phyloP scores from a whole-genome alignment of 2,329 filamentous ascomycete genomes.

The Botrytis deweyae region DNA sequence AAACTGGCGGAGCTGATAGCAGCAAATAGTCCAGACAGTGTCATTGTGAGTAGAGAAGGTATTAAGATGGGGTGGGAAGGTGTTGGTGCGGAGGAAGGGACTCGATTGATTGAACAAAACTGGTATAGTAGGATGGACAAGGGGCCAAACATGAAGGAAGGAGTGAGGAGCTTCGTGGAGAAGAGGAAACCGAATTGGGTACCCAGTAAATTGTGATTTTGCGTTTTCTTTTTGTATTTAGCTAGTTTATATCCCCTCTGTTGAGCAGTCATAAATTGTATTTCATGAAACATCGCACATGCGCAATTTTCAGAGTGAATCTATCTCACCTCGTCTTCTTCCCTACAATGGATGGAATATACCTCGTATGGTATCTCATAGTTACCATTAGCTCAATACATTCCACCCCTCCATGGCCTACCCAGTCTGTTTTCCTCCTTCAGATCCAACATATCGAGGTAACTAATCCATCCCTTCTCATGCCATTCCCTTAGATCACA shows the following conservation, averaged over 20 bases:
- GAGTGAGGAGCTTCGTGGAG: constrained; percentile 73
- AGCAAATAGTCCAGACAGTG: constrained; percentile 69
- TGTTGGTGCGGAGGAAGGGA: constrained; percentile 60
- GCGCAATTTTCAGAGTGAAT: background rate
- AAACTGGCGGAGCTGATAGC: constrained; percentile 60
- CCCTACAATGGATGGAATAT: background rate
- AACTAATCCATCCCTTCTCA: constrained; percentile 40
- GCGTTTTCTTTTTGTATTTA: constrained; percentile 4
- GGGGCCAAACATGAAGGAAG: constrained; percentile 73
- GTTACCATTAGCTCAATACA: constrained; percentile 29
- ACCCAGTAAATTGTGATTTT: constrained; percentile 56
- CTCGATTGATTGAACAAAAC: constrained; percentile 54
- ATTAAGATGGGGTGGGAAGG: constrained; percentile 72
- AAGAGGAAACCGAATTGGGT: constrained; percentile 69
- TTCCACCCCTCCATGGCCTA: constrained; percentile 33
- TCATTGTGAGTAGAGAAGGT: constrained; percentile 72
- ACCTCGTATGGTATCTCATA: no score
- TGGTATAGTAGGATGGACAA: constrained; percentile 60
- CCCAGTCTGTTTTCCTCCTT: constrained; percentile 25
- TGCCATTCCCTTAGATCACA: constrained; percentile 42
- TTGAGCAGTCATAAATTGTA: background rate
- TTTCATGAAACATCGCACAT: background rate
- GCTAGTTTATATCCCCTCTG: constrained; percentile 6
- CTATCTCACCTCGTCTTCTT: background rate
- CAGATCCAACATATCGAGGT: constrained; percentile 30